A percentile compares a stretch with the other conserved stretches of the same genome.
These are phyloP conservation scores for Saccharomycopsis sp. DNA, from an alignment of 805 yeast genomes.

Conservation along the genomic window DNA sequence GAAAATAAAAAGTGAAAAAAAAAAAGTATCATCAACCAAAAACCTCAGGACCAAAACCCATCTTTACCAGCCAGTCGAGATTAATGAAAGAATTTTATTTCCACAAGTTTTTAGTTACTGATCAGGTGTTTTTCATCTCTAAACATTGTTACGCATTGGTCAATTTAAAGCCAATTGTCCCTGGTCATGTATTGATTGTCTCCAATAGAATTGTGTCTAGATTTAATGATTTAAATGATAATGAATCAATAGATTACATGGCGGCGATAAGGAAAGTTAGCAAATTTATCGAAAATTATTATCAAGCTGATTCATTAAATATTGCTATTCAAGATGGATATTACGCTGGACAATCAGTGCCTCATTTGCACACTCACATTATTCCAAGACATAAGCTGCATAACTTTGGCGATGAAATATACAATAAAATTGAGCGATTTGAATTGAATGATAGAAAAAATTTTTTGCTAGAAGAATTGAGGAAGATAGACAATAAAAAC, in stretches of 20 bases:
- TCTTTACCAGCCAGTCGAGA: background rate
- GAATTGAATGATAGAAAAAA: slow-evolving; percentile 32
- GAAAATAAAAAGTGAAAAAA: background rate
- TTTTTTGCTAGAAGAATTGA: slow-evolving; percentile 27
- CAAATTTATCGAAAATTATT: slow-evolving; percentile 54
- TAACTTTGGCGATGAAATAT: slow-evolving; percentile 68
- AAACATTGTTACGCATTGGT: slow-evolving; percentile 76
- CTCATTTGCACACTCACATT: slow-evolving; percentile 90
- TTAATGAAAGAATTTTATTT: slow-evolving; percentile 29
- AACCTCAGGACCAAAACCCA: too few relatives aligned
- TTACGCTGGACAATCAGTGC: slow-evolving; percentile 93
- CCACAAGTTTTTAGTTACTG: slow-evolving; percentile 46
- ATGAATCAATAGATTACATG: slow-evolving; percentile 76
- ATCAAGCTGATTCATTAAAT: slow-evolving; percentile 77
- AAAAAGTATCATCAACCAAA: too few relatives aligned
- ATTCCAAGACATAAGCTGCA: slow-evolving; percentile 67
- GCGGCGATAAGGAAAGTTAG: slow-evolving; percentile 65
- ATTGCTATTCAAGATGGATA: slow-evolving; percentile 95
- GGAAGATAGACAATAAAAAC: slow-evolving; percentile 26
- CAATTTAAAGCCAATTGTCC: slow-evolving; percentile 83
- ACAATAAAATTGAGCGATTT: slow-evolving; percentile 59
- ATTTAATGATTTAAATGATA: slow-evolving; percentile 60
- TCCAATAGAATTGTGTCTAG: slow-evolving; percentile 67
- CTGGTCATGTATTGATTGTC: slow-evolving; percentile 85
- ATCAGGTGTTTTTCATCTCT: slow-evolving; percentile 53